Percentiles rank a stretch among this genome's conserved stretches.
These are phyloP conservation scores for Typha latifolia DNA, from an alignment of 176 grass and related monocot species.

Conservation along the genomic window DNA sequence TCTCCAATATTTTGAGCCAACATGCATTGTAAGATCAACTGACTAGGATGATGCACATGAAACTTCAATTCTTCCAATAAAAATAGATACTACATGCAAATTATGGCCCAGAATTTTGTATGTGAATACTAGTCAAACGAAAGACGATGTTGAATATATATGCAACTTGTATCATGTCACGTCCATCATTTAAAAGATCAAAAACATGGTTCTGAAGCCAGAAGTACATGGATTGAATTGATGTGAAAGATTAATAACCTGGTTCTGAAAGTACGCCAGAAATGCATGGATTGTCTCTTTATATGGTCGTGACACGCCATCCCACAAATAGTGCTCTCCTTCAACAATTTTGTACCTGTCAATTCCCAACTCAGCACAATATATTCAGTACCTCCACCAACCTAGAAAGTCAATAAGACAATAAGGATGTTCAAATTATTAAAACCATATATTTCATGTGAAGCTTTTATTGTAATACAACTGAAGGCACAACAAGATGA, in stretches of 20 bases:
- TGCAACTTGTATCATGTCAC: neutral
- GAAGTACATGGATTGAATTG: conserved; percentile 58
- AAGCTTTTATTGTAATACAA: neutral
- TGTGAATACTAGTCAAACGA: too few species aligned
- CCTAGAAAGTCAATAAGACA: conserved; percentile 7
- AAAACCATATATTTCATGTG: neutral
- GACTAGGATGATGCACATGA: too few species aligned
- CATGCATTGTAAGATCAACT: too few species aligned
- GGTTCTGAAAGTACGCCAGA: conserved; percentile 83
- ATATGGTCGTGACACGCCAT: conserved; percentile 87
- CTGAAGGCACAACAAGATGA: neutral
- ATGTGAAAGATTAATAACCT: conserved; percentile 36
- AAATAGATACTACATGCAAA: too few species aligned
- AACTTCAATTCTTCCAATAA: too few species aligned
- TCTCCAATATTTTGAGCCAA: neutral
- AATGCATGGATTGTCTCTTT: conserved; percentile 90
- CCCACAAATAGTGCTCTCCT: conserved; percentile 86
- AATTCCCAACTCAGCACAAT: conserved; percentile 15
- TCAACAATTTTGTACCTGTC: conserved; percentile 82
- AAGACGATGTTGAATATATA: neutral
- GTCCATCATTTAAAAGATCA: conserved; percentile 16
- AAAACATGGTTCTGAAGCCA: conserved; percentile 82
- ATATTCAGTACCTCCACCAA: neutral
- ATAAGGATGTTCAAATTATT: conserved; percentile 1
- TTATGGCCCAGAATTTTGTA: too few species aligned